Conservation (phyloP, 495 filamentous ascomycete species). For the Thozetella sp. region DNA sequence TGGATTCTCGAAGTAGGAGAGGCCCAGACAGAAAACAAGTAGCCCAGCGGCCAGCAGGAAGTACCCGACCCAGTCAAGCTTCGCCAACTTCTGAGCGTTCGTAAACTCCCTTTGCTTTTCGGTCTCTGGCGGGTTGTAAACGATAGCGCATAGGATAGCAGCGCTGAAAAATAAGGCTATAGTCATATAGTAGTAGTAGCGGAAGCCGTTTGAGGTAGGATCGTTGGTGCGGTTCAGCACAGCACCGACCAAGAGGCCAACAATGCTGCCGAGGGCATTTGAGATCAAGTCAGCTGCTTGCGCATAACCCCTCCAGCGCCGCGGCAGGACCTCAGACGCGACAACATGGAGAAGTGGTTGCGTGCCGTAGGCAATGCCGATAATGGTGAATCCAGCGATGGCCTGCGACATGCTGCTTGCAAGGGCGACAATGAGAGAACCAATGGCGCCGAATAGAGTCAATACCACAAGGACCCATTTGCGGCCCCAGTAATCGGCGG, state of each 20-base stretch:
- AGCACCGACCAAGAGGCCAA: slow-evolving; percentile 20
- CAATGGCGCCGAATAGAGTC: slow-evolving; percentile 26
- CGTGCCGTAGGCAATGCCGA: slow-evolving; percentile 24
- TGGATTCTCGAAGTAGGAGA: slow-evolving; percentile 35
- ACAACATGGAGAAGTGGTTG: slow-evolving; percentile 36
- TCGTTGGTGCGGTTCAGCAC: slow-evolving; percentile 15
- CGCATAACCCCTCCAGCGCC: slow-evolving; percentile 23
- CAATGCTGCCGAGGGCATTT: slow-evolving; percentile 14
- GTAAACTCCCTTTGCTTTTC: slow-evolving; percentile 13
- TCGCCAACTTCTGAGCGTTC: slow-evolving; percentile 20
- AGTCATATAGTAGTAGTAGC: slow-evolving; percentile 28
- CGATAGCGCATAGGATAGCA: slow-evolving; percentile 13
- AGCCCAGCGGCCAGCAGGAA: slow-evolving; percentile 22
- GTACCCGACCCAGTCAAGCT: slow-evolving; percentile 37
- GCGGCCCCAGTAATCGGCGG: slow-evolving; percentile 38
- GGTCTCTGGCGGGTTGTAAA: slow-evolving; percentile 24
- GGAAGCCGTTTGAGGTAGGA: slow-evolving; percentile 27
- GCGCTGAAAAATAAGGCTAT: slow-evolving; percentile 19
- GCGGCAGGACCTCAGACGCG: slow-evolving; percentile 32
- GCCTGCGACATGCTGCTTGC: slow-evolving; percentile 28
- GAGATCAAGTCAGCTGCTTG: slow-evolving; percentile 25
- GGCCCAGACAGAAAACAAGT: slow-evolving; percentile 28
- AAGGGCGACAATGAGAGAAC: slow-evolving; percentile 27
- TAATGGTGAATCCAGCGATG: slow-evolving; percentile 29
- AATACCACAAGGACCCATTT: slow-evolving; percentile 32